Conservation (phyloP, 1,139 yeast genomes). For the Protomyces arabidopsidicola region DNA sequence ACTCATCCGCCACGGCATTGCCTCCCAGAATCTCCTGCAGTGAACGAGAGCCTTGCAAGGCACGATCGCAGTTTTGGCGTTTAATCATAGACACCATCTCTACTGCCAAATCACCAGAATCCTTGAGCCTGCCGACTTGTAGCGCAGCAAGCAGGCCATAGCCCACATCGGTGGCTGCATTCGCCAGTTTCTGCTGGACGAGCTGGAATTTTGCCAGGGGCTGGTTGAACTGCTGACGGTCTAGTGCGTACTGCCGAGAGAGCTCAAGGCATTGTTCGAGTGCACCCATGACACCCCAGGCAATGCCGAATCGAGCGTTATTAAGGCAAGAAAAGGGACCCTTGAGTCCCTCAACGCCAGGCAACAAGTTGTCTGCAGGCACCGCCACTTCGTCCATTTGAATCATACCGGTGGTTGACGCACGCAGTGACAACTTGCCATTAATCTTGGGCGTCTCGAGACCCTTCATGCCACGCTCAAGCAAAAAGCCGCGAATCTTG, state of each 20-base stretch:
- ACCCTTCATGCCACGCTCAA: conserved; percentile 42
- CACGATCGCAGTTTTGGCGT: conserved; percentile 46
- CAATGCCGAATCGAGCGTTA: conserved; percentile 46
- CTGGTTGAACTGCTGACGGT: conserved; percentile 43
- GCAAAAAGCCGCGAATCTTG: conserved; percentile 44
- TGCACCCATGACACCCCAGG: conserved; percentile 49
- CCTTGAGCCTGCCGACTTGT: conserved; percentile 47
- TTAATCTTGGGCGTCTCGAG: conserved; percentile 45
- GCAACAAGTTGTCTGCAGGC: conserved; percentile 45
- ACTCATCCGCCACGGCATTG: conserved; percentile 46
- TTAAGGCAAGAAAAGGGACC: conserved; percentile 48
- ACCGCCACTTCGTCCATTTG: conserved; percentile 47
- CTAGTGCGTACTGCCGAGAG: conserved; percentile 44
- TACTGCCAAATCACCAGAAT: conserved; percentile 42
- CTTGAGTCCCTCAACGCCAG: conserved; percentile 43
- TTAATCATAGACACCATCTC: conserved; percentile 47
- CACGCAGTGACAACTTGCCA: conserved; percentile 44
- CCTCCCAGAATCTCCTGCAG: conserved; percentile 48
- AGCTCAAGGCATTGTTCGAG: conserved; percentile 44
- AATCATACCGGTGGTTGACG: conserved; percentile 47
- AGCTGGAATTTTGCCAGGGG: conserved; percentile 45
- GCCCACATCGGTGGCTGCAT: conserved; percentile 45
- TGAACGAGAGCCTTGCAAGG: conserved; percentile 41
- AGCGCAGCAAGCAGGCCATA: conserved; percentile 44
- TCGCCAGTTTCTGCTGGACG: conserved; percentile 46